phyloP scores from a whole-genome alignment of 345 rosid genomes.

The Kandelia obovata region DNA sequence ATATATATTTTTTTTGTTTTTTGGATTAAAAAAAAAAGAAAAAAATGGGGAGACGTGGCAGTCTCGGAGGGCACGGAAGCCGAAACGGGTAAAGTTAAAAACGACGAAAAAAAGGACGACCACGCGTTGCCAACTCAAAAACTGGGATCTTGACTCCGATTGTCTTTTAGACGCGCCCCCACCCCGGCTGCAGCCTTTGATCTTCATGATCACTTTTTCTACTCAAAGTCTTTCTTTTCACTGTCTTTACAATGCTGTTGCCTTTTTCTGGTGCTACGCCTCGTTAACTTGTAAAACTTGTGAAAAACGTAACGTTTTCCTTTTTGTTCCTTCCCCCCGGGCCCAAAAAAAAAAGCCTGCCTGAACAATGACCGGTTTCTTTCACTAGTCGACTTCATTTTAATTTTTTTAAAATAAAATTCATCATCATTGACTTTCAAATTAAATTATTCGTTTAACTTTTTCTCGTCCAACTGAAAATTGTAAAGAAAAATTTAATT shows the following conservation, averaged over 20 bases:
- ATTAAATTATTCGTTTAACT: no score
- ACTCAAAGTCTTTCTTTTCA: neutral
- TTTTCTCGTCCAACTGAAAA: no score
- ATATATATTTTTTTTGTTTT: no score
- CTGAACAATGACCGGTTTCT: constrained; percentile 27
- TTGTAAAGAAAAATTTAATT: no score
- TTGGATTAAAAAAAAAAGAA: neutral
- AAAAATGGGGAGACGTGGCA: constrained; percentile 4
- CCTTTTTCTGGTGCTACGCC: neutral
- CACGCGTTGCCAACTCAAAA: constrained; percentile 50
- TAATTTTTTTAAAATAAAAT: constrained; percentile 19
- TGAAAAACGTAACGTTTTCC: neutral
- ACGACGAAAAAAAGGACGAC: constrained; percentile 36
- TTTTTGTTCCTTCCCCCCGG: neutral
- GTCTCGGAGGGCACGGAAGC: constrained; percentile 3
- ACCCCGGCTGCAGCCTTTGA: constrained; percentile 16
- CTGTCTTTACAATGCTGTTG: neutral
- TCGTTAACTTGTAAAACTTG: neutral
- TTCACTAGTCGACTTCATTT: constrained; percentile 44
- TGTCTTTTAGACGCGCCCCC: constrained; percentile 28
- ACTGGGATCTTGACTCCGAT: constrained; percentile 38
- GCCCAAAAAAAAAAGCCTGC: neutral
- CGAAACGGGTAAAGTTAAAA: constrained; percentile 10
- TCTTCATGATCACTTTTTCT: neutral
- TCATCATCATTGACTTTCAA: no score